Evolutionary conservation across 305 asterid genomes (phyloP).

Genomic region (Salvia sclarea): DNA sequence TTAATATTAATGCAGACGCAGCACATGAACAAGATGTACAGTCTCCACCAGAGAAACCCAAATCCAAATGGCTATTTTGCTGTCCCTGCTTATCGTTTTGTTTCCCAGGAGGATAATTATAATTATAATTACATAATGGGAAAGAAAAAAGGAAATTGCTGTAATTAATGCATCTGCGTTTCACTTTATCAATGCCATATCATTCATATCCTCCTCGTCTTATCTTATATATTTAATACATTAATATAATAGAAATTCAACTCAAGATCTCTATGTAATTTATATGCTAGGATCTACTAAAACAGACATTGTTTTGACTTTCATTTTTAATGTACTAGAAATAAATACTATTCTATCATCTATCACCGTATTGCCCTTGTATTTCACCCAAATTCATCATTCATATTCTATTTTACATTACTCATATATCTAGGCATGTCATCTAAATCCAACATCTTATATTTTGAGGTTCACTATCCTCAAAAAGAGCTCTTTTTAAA

Average conservation of each 20-base stretch:
- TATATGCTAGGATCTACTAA: neutral
- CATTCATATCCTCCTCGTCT: too few species aligned
- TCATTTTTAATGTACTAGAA: neutral
- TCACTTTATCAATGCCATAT: neutral
- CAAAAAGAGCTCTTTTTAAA: too few species aligned
- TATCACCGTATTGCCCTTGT: neutral
- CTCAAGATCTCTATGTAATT: neutral
- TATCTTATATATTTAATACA: too few species aligned
- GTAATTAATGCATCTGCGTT: neutral
- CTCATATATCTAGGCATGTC: too few species aligned
- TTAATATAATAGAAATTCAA: neutral
- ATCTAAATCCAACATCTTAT: too few species aligned
- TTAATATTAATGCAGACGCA: neutral
- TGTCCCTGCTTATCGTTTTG: slow-evolving; percentile 34
- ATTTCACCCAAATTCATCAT: neutral
- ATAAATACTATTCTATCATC: neutral
- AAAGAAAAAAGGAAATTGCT: neutral
- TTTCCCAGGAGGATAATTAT: neutral
- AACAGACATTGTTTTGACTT: neutral
- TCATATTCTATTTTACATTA: too few species aligned
- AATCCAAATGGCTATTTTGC: slow-evolving; percentile 31
- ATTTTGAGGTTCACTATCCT: too few species aligned
- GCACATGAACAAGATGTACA: neutral
- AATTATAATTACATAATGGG: neutral
- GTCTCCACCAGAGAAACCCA: slow-evolving; percentile 7